phyloP scores from a whole-genome alignment of 2,329 filamentous ascomycete species.

The Dactylonectria macrodidyma region DNA sequence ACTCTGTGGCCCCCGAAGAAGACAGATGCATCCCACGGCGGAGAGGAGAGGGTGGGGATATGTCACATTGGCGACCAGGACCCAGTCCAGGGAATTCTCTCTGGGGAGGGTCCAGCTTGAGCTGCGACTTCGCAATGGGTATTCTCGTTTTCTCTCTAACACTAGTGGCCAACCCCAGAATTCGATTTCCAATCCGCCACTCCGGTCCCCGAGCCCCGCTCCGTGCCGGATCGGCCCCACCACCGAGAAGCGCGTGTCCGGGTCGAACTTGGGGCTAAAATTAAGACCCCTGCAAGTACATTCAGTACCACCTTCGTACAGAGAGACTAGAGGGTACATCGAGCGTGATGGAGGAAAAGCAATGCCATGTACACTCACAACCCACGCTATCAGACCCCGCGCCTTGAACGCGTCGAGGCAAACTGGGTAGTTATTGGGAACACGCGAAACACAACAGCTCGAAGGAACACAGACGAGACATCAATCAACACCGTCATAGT shows the following conservation, averaged over 20 bases:
- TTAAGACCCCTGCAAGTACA: conserved; percentile 2
- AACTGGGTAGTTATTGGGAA: not conserved
- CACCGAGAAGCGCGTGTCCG: conserved; percentile 1
- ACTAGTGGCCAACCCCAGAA: conserved; percentile 4
- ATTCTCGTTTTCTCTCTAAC: not conserved
- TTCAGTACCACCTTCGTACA: not conserved
- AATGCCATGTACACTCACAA: not conserved
- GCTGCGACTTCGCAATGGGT: not conserved
- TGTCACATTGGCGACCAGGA: not conserved
- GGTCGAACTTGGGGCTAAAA: conserved; percentile 20
- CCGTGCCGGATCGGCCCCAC: conserved; percentile 1
- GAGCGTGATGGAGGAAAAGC: not conserved
- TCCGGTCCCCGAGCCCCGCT: conserved; percentile 6
- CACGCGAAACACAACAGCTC: not conserved
- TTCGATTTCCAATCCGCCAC: conserved; percentile 5
- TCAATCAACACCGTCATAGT: not conserved
- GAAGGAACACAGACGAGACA: not conserved
- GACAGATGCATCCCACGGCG: conserved; percentile 8
- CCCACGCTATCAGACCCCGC: not conserved
- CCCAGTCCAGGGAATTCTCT: not conserved
- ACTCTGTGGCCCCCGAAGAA: conserved; percentile 4
- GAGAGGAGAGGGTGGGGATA: conserved; percentile 9
- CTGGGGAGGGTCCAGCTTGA: not conserved
- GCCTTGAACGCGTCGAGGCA: not conserved
- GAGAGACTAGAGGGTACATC: not conserved